Base-by-base conservation (phyloP, 768 basidiomycete species). In the Termitomyces sp. region DNA sequence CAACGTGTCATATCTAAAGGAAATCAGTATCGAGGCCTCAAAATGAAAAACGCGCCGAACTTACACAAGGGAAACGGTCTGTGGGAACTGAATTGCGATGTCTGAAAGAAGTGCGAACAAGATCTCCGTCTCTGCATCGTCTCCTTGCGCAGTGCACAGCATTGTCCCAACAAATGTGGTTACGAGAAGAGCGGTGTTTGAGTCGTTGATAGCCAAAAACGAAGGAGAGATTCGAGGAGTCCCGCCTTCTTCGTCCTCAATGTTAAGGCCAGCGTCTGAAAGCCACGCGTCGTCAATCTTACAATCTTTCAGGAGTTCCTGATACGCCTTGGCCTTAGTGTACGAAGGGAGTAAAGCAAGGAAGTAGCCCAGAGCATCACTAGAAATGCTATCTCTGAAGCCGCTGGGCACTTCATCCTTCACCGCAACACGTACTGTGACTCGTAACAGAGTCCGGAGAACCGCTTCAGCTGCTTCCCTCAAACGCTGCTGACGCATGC, bases 121-220 rank as follows among this genome's bases (percentile, higher is more conserved):
- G 38, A 94, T 86, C 66, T 91, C 83, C 2, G 86, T 86, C 70
- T 97, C 94, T 1, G 78, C 75, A 59, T 91, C 89, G 58, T 92
- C 89, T 3, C 87, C 85, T 63, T 91, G 86, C 1, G 89, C 85
- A 7, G 82, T 87, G 41, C 74, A 73, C 13, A 94, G 75, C 69
- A 95, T 89, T 1, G 88, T 84, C 3, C 83, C 83, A 36, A 86
- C 75, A 63, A 95, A 88, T 1, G 91, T 88, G 39, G 85, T 80
- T 5, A 85, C 76, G 10, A 95, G 77, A 9, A 96, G 73, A 1
- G 91, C 91, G 5, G 79, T 80, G 13, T 76, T 80, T 45, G 73
- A 66, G 59, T 94, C 88, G 29, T 71, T 70, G 39, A 89, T 74
- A 4, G 85, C 86, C 18, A 94, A 71, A 54, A 87, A 73, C 16